phyloP scores from a whole-genome alignment of 108 stramenopile species.

The Skeletonema grethae region DNA sequence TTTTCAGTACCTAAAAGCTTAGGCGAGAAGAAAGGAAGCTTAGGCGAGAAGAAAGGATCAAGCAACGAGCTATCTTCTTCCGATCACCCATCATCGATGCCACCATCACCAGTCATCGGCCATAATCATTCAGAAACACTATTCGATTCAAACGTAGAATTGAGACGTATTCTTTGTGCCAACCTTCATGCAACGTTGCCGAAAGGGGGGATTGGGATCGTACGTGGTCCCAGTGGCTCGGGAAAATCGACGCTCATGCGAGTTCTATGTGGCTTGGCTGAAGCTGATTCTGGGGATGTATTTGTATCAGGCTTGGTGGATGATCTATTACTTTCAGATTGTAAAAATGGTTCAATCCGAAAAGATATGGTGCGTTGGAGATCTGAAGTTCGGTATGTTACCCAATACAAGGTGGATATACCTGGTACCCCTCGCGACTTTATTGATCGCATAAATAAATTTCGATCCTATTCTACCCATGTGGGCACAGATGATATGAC shows the following conservation, averaged over 20 bases:
- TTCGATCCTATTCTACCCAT: slow-evolving; percentile 10
- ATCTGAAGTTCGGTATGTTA: slow-evolving; percentile 65
- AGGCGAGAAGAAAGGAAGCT: slow-evolving; percentile 13
- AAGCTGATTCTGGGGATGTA: slow-evolving; percentile 39
- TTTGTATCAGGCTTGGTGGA: slow-evolving; percentile 13
- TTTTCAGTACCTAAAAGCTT: slow-evolving; percentile 37
- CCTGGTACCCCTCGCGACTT: slow-evolving; percentile 43
- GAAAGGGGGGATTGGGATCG: slow-evolving; percentile 48
- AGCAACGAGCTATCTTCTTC: background rate
- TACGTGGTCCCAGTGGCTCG: slow-evolving; percentile 40
- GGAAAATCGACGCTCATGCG: slow-evolving; percentile 84
- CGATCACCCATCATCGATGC: background rate
- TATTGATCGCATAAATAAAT: slow-evolving; percentile 13
- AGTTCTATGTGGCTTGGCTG: slow-evolving; percentile 63
- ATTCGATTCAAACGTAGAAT: background rate
- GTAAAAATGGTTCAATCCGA: slow-evolving; percentile 13
- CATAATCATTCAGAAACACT: background rate
- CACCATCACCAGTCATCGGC: slow-evolving; percentile 1
- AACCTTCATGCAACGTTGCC: slow-evolving; percentile 24
- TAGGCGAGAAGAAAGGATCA: slow-evolving; percentile 14
- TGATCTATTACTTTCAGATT: slow-evolving; percentile 1
- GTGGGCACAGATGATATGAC: background rate
- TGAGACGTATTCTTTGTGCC: slow-evolving; percentile 39
- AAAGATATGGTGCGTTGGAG: slow-evolving; percentile 54
- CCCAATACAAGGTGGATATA: slow-evolving; percentile 65